These are phyloP conservation scores for Phytophthora fragariae DNA, from an alignment of 352 stramenopile species.

Conservation along the genomic window DNA sequence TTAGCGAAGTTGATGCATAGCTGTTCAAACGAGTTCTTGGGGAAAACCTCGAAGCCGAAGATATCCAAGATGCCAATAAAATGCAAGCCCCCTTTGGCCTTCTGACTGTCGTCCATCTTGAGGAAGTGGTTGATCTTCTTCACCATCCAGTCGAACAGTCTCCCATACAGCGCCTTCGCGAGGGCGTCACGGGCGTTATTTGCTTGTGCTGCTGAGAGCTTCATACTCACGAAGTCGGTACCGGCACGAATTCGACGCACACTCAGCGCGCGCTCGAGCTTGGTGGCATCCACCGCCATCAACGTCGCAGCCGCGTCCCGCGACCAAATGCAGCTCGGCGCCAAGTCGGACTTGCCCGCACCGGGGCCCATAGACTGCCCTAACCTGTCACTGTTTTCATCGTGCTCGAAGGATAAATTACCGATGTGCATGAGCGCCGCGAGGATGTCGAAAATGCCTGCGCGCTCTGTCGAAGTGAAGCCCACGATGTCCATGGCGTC, in stretches of 20 bases:
- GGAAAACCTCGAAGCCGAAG: slow-evolving; percentile 94
- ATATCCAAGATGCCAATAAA: slow-evolving; percentile 94
- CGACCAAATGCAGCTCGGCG: slow-evolving; percentile 72
- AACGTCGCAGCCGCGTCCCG: slow-evolving; percentile 72
- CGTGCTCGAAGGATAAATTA: slow-evolving; percentile 88
- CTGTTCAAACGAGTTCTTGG: slow-evolving; percentile 92
- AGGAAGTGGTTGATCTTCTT: slow-evolving; percentile 86
- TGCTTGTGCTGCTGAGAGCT: slow-evolving; percentile 81
- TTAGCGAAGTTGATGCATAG: slow-evolving; percentile 93
- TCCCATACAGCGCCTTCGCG: slow-evolving; percentile 88
- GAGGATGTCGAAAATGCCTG: slow-evolving; percentile 83
- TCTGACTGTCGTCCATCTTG: slow-evolving; percentile 81
- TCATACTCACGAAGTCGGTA: slow-evolving; percentile 88
- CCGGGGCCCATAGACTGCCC: slow-evolving; percentile 45
- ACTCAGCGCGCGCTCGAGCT: slow-evolving; percentile 80
- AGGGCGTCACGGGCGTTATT: slow-evolving; percentile 86
- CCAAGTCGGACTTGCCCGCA: slow-evolving; percentile 48
- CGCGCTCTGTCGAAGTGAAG: slow-evolving; percentile 77
- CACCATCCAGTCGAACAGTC: slow-evolving; percentile 93
- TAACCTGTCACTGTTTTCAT: slow-evolving; percentile 67
- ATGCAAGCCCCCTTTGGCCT: slow-evolving; percentile 58
- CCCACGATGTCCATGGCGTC: slow-evolving; percentile 87
- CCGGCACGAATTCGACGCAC: slow-evolving; percentile 83
- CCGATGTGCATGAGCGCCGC: slow-evolving; percentile 91
- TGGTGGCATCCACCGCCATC: slow-evolving; percentile 74